These are phyloP conservation scores for Boletus rubropictus DNA, from an alignment of 768 basidiomycete species.

Conservation along the genomic window DNA sequence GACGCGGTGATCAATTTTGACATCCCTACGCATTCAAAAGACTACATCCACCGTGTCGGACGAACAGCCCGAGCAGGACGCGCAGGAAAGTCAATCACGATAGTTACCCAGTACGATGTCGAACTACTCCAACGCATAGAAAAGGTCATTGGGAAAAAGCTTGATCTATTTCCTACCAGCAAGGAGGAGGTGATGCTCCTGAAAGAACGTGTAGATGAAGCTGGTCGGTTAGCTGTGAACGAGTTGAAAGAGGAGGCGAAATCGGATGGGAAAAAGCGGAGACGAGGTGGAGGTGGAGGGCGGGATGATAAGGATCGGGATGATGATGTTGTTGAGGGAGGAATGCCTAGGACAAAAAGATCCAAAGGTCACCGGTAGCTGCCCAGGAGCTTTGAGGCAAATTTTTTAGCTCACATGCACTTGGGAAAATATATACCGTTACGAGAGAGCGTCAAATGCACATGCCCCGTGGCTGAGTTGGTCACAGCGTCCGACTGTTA, in stretches of 20 bases:
- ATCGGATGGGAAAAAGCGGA: conserved; percentile 48
- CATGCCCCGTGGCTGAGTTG: conserved; percentile 72
- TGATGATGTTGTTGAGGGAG: conserved; percentile 89
- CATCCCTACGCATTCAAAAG: conserved; percentile 96
- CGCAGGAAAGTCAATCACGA: conserved; percentile 93
- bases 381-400: neutral
- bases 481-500: conserved; percentile 78
- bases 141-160: conserved; percentile 83
- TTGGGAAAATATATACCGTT: no score
- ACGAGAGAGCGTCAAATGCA: neutral
- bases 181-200: conserved; percentile 84
- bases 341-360: conserved; percentile 67
- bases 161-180: conserved; percentile 83
- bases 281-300: conserved; percentile 42
- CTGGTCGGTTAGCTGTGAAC: conserved; percentile 65
- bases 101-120: conserved; percentile 98
- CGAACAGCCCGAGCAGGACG: conserved; percentile 97
- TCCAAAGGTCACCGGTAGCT: conserved; percentile 40
- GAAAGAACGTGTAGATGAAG: conserved; percentile 86
- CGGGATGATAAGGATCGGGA: conserved; percentile 83
- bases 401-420: no score
- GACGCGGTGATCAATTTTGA: conserved; percentile 98
- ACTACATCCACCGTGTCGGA: conserved; percentile 98
- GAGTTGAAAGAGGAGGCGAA: conserved; percentile 76
- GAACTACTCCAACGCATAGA: conserved; percentile 95